Evolutionary conservation across 306 rosid species (phyloP).

Genomic region (Pueraria montana): DNA sequence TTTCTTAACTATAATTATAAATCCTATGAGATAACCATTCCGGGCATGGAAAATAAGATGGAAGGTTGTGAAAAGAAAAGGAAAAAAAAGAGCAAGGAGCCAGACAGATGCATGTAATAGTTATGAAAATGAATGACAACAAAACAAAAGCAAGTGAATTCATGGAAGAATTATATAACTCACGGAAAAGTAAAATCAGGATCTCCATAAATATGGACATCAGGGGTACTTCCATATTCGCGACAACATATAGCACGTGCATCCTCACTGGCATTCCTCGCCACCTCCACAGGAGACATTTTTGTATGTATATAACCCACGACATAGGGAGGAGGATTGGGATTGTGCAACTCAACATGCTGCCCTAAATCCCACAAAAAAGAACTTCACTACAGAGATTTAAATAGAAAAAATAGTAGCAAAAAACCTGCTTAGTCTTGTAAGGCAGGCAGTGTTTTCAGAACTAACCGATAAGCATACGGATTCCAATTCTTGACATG

Average conservation of each 20-base stretch:
- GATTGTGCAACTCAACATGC: constrained; percentile 97
- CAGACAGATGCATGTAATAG: neutral
- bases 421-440: constrained; percentile 16
- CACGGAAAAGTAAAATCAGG: constrained; percentile 92
- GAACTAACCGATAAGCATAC: constrained; percentile 91
- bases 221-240: constrained; percentile 90
- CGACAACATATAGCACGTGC: constrained; percentile 86
- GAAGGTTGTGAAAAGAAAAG: neutral
- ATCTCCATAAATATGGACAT: constrained; percentile 82
- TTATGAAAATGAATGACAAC: constrained; percentile 2
- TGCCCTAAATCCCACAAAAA: constrained; percentile 73
- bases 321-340: constrained; percentile 80
- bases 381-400: constrained; percentile 25
- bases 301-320: constrained; percentile 92
- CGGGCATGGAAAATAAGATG: constrained; percentile 4
- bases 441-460: constrained; percentile 15
- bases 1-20: constrained; percentile 5
- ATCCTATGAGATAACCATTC: constrained; percentile 16
- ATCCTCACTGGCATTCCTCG: constrained; percentile 80
- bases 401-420: constrained; percentile 1
- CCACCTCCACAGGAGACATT: constrained; percentile 91
- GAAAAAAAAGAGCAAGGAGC: neutral
- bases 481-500: constrained; percentile 98
- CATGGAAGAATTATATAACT: constrained; percentile 51
- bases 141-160: constrained; percentile 37